These are phyloP conservation scores for Backusella circina DNA, from an alignment of 192 early-diverging fungal genomes.

Conservation along the genomic window DNA sequence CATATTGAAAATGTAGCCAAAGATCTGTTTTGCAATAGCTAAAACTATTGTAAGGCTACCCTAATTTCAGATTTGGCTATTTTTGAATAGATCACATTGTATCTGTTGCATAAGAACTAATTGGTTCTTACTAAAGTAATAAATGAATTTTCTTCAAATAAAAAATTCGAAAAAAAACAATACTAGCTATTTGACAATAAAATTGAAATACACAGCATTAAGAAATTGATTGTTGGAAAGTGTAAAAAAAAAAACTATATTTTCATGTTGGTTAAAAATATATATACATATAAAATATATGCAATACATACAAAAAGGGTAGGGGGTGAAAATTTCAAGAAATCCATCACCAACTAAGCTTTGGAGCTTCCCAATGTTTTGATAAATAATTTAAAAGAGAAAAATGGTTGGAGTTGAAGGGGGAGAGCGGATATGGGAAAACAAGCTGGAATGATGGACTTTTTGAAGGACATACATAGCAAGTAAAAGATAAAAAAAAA, in stretches of 20 bases:
- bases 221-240: not conserved
- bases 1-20: not conserved
- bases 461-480: constrained; percentile 19
- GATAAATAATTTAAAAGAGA: not conserved
- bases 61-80: not conserved
- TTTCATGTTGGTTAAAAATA: not conserved
- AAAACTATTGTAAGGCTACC: not conserved
- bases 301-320: not conserved
- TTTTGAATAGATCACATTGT: not conserved
- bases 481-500: not conserved
- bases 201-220: not conserved
- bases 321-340: not conserved
- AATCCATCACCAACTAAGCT: not conserved
- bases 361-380: not conserved
- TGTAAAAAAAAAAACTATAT: constrained; percentile 5
- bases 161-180: not conserved
- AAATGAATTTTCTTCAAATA: not conserved
- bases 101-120: not conserved
- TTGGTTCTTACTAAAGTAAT: not conserved
- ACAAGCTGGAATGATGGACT: constrained; percentile 3
- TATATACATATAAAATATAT: constrained; percentile 4
- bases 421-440: not conserved
- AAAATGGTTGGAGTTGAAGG: not conserved
- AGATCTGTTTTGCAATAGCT: not conserved
- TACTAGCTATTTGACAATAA: not conserved